Conservation (phyloP, 805 yeast genomes). For the Pichia deserticola region DNA sequence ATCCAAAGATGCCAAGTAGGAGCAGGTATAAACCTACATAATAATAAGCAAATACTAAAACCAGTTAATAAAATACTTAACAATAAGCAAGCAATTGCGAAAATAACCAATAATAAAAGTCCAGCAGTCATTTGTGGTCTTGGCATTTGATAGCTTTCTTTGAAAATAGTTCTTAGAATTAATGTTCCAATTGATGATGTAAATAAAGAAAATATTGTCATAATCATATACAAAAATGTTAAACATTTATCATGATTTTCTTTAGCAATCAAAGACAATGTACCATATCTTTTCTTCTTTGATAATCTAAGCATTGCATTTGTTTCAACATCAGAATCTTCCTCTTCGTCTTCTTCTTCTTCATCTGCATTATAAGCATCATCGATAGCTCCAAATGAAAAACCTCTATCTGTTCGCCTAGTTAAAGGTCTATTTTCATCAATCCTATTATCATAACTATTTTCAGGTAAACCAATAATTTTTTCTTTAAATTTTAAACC, state of each 20-base stretch:
- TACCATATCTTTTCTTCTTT: background rate
- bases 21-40: constrained; percentile 32
- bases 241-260: constrained; percentile 36
- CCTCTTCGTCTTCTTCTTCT: constrained; percentile 4
- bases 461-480: background rate
- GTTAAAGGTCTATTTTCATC: constrained; percentile 3
- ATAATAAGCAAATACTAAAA: constrained; percentile 37
- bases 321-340: constrained; percentile 6
- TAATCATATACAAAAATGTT: constrained; percentile 35
- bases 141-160: background rate
- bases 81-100: constrained; percentile 35
- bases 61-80: constrained; percentile 31
- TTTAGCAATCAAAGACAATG: constrained; percentile 15
- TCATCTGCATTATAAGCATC: constrained; percentile 5
- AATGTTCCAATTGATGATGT: constrained; percentile 36
- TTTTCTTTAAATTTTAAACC: constrained; percentile 1
- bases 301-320: background rate
- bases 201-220: constrained; percentile 33
- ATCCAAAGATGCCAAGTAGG: constrained; percentile 35
- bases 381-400: constrained; percentile 5
- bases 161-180: constrained; percentile 25
- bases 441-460: background rate
- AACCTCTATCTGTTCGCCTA: constrained; percentile 3
- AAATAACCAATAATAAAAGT: constrained; percentile 25
- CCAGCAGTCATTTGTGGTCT: constrained; percentile 13